Conservation (phyloP, 2,329 filamentous ascomycete species). For the Exophiala phaeomuriformis region DNA sequence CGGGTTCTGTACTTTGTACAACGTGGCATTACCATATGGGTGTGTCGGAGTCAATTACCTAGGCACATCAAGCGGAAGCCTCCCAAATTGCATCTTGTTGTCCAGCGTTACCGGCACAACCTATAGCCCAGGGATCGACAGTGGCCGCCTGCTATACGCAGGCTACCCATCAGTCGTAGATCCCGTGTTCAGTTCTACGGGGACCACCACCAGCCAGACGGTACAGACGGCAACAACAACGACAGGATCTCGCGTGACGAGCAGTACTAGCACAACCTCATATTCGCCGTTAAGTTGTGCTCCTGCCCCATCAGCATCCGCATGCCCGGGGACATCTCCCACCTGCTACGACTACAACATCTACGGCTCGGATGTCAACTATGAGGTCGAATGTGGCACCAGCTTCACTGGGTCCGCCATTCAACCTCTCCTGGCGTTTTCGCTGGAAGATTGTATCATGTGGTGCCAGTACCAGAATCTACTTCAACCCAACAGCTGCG, state of each 20-base stretch:
- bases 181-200: slow-evolving; percentile 1
- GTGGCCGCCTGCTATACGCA: slow-evolving; percentile 16
- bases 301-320: slow-evolving; percentile 3
- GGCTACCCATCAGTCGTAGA: slow-evolving; percentile 19
- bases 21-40: slow-evolving; percentile 18
- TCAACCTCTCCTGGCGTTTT: slow-evolving; percentile 11
- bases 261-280: slow-evolving; percentile 2
- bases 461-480: slow-evolving; percentile 17
- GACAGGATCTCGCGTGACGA: slow-evolving; percentile 1
- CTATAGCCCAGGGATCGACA: slow-evolving; percentile 2
- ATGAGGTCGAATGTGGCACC: slow-evolving; percentile 19
- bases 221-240: neutral
- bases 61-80: slow-evolving; percentile 1
- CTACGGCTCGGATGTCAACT: slow-evolving; percentile 11
- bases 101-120: slow-evolving; percentile 11
- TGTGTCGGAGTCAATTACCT: slow-evolving; percentile 21
- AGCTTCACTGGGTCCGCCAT: slow-evolving; percentile 4
- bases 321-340: slow-evolving; percentile 13
- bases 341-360: slow-evolving; percentile 15
- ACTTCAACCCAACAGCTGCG: slow-evolving; percentile 8
- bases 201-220: neutral
- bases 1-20: slow-evolving; percentile 18
- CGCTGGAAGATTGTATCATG: slow-evolving; percentile 15
- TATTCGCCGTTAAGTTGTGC: slow-evolving; percentile 6
- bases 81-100: slow-evolving; percentile 17